A percentile compares a stretch with the other conserved stretches of the same genome.
Evolutionary conservation across 108 stramenopile species (phyloP).

Genomic region (Cylindrotheca closterium): DNA sequence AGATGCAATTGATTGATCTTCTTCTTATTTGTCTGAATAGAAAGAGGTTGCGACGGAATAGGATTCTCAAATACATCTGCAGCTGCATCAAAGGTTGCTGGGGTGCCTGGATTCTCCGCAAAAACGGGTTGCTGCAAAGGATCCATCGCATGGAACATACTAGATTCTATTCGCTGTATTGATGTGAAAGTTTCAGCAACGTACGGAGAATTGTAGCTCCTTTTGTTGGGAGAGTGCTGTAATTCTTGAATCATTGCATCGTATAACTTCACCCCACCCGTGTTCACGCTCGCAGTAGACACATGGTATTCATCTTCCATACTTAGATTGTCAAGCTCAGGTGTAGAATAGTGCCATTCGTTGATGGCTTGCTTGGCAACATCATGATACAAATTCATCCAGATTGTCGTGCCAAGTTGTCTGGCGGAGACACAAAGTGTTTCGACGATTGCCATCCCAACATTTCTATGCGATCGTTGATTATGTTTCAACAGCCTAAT

Average conservation of each 20-base stretch:
- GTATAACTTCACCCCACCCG: conserved; percentile 29
- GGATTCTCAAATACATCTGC: conserved; percentile 12
- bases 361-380: conserved; percentile 48
- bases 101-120: conserved; percentile 39
- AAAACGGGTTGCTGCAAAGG: conserved; percentile 17
- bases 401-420: conserved; percentile 60
- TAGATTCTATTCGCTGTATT: conserved; percentile 17
- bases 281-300: not conserved
- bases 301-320: too few relatives aligned
- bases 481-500: conserved; percentile 61
- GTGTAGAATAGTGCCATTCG: conserved; percentile 53
- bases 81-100: conserved; percentile 32
- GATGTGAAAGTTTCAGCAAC: conserved; percentile 5
- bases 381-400: conserved; percentile 76
- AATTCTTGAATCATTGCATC: conserved; percentile 50
- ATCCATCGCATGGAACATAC: conserved; percentile 10
- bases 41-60: conserved; percentile 4
- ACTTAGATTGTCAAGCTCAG: too few relatives aligned
- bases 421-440: conserved; percentile 72
- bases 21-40: conserved; percentile 39
- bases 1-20: conserved; percentile 68
- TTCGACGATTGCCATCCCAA: conserved; percentile 68
- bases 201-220: conserved; percentile 28
- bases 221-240: conserved; percentile 14
- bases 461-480: conserved; percentile 34